A percentile compares a stretch with the other conserved stretches of the same genome.
Conservation (phyloP, 2,329 filamentous ascomycete genomes). For the Escovopsis weberi region DNA sequence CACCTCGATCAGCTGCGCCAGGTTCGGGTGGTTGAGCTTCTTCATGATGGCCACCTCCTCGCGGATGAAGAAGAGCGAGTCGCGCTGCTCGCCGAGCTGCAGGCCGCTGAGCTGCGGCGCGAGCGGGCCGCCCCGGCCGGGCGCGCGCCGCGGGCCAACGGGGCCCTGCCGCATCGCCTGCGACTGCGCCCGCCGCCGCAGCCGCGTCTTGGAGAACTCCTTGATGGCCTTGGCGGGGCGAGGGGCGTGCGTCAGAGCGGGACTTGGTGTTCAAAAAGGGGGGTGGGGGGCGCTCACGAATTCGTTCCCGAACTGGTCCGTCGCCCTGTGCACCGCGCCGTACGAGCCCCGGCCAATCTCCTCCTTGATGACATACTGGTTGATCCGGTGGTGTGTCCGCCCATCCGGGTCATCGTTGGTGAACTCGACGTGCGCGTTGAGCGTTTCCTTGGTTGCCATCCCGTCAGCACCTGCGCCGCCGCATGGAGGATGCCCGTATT, state of each 20-base stretch:
- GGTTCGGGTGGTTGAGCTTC: constrained; percentile 85
- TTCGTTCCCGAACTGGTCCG: constrained; percentile 83
- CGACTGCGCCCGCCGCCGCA: constrained; percentile 82
- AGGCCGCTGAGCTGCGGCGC: constrained; percentile 14
- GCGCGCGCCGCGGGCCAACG: constrained; percentile 16
- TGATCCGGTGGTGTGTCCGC: constrained; percentile 69
- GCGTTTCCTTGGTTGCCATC: constrained; percentile 52
- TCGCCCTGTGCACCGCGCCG: constrained; percentile 79
- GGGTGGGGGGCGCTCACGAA: constrained; percentile 47
- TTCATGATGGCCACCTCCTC: constrained; percentile 99
- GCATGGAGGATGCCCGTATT: no score
- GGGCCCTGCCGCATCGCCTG: constrained; percentile 54
- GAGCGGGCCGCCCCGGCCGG: constrained; percentile 10
- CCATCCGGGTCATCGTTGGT: constrained; percentile 74
- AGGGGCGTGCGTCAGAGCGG: no score
- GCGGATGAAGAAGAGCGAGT: constrained; percentile 73
- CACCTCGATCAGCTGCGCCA: constrained; percentile 89
- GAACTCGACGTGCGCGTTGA: constrained; percentile 80
- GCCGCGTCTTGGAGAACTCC: constrained; percentile 86
- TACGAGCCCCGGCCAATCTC: constrained; percentile 97
- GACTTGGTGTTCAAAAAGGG: not conserved
- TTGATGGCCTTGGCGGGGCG: constrained; percentile 60
- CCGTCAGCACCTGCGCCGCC: no score
- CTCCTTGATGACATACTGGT: constrained; percentile 86
- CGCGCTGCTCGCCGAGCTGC: constrained; percentile 43